Percentiles rank a stretch among this genome's conserved stretches.
phyloP scores from a whole-genome alignment of 176 grass and related monocot genomes.

The Triticum urartu region DNA sequence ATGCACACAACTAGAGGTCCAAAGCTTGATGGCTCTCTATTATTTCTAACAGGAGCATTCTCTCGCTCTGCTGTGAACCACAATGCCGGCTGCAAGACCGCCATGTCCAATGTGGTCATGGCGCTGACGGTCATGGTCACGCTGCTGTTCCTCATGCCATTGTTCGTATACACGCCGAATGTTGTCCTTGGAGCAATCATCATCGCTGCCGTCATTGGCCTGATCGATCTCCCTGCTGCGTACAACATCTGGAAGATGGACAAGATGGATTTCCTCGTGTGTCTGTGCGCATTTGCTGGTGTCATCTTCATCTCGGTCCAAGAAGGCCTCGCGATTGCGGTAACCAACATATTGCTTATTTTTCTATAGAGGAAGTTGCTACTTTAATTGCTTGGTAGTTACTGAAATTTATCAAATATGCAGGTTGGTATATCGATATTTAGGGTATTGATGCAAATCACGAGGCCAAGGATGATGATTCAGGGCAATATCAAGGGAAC shows the following conservation, averaged over 20 bases:
- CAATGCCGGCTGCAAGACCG: constrained; percentile 92
- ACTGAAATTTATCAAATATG: constrained; percentile 13
- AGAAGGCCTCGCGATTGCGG: constrained; percentile 86
- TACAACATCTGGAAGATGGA: constrained; percentile 95
- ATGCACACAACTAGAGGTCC: neutral
- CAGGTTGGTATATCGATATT: constrained; percentile 89
- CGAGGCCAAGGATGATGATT: constrained; percentile 71
- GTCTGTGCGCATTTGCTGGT: constrained; percentile 78
- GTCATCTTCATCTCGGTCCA: constrained; percentile 95
- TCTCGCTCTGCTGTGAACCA: constrained; percentile 96
- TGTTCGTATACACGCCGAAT: constrained; percentile 88
- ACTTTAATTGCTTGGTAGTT: neutral
- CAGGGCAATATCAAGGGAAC: constrained; percentile 83
- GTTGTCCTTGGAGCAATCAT: constrained; percentile 92
- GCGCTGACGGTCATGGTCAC: constrained; percentile 90
- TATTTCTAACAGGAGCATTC: constrained; percentile 63
- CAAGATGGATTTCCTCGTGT: constrained; percentile 92
- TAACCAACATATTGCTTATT: constrained; percentile 19
- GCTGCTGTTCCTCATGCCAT: constrained; percentile 81
- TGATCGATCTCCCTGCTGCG: constrained; percentile 69
- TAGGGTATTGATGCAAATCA: constrained; percentile 82
- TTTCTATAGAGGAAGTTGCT: neutral
- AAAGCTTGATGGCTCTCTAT: neutral
- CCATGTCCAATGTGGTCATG: constrained; percentile 93
- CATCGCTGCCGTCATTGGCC: constrained; percentile 72